A percentile compares a stretch with the other conserved stretches of the same genome.
These are phyloP conservation scores for Codiaeum variegatum DNA, from an alignment of 441 rosid genomes.

Conservation along the genomic window DNA sequence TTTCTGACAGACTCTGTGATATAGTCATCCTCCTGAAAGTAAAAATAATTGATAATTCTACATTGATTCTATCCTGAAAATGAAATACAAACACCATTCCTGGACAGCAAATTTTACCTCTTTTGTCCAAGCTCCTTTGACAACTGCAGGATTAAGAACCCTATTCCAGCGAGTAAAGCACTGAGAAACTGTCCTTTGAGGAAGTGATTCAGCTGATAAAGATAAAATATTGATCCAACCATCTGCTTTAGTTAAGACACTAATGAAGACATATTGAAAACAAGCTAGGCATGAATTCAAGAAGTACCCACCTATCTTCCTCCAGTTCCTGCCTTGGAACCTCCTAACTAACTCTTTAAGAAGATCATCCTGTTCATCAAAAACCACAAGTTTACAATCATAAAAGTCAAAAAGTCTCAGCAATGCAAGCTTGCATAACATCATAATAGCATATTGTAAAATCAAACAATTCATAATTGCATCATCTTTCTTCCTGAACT, in stretches of 20 bases:
- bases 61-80: neutral
- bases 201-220: conserved; percentile 69
- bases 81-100: neutral
- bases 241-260: neutral
- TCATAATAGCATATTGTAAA: neutral
- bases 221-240: neutral
- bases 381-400: neutral
- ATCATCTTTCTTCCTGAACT: neutral
- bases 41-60: conserved; percentile 4
- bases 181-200: conserved; percentile 78
- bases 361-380: conserved; percentile 33
- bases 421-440: conserved; percentile 1
- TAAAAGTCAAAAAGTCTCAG: neutral
- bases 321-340: conserved; percentile 44
- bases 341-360: conserved; percentile 31
- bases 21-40: conserved; percentile 79
- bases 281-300: neutral
- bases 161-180: conserved; percentile 96
- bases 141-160: conserved; percentile 83
- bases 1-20: conserved; percentile 56
- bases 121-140: conserved; percentile 95
- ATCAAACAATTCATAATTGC: neutral
- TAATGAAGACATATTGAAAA: neutral
- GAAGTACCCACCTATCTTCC: conserved; percentile 34
- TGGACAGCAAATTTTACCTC: conserved; percentile 42